Evolutionary conservation across 805 yeast species (phyloP).

Genomic region (Candida andamanensis): DNA sequence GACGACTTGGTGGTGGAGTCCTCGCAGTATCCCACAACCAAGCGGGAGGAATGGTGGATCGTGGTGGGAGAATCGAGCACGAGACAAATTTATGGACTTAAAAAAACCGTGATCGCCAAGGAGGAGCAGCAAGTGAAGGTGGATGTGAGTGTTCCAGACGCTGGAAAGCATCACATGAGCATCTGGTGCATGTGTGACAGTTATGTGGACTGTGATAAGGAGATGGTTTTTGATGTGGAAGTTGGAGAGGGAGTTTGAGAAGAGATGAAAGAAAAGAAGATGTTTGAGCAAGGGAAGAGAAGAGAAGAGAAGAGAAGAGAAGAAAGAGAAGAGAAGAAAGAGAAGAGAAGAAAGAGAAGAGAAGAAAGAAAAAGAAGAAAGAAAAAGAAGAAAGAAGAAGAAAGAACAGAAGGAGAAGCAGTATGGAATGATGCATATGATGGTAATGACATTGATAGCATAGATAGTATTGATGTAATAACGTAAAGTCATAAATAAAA

Average conservation of each 20-base stretch:
- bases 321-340: too few relatives aligned
- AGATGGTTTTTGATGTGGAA: constrained; percentile 50
- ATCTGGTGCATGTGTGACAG: constrained; percentile 90
- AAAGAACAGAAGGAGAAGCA: too few relatives aligned
- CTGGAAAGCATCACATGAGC: constrained; percentile 59
- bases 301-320: too few relatives aligned
- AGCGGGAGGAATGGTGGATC: constrained; percentile 81
- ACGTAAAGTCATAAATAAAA: too few relatives aligned
- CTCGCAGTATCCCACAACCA: constrained; percentile 53
- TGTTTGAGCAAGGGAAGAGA: too few relatives aligned
- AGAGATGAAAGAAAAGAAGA: too few relatives aligned
- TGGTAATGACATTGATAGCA: too few relatives aligned
- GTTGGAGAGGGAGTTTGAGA: constrained; percentile 24
- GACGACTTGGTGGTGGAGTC: constrained; percentile 56
- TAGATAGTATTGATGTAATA: too few relatives aligned
- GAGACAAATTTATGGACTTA: constrained; percentile 66
- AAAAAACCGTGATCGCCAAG: constrained; percentile 51
- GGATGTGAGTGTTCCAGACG: constrained; percentile 50
- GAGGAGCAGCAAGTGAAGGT: constrained; percentile 50
- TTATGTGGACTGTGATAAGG: constrained; percentile 90
- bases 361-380: too few relatives aligned
- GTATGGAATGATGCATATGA: too few relatives aligned
- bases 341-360: too few relatives aligned
- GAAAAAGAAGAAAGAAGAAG: too few relatives aligned
- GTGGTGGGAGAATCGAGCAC: constrained; percentile 65